Evolutionary conservation across 2,329 filamentous ascomycete genomes (phyloP), one percentile per base, ranked within the genome.

Genomic region (Huntiella omanensis): DNA sequence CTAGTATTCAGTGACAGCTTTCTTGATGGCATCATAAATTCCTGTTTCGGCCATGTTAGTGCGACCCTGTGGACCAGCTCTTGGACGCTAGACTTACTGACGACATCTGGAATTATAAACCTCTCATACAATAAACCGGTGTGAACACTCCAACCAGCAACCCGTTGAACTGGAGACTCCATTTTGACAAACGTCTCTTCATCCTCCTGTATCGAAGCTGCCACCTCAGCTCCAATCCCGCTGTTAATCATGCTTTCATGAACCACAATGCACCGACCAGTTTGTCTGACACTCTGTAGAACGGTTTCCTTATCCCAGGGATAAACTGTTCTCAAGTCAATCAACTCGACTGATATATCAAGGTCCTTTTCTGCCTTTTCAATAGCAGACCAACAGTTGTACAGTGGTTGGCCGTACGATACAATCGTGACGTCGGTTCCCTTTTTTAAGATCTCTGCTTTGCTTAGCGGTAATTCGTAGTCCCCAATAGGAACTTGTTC

Each of bases 211-310:
- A 95, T 83, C 1, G 82, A 82, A 0, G 86, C 84, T 1, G 87
- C 84, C 1, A 95, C 79, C 58, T 94, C 86, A 4, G 87, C 86
- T 2, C 87, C 87, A 12, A 94, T 74, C 11, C 87, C 87, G 5
- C 82, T 82, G 55, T 93, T 94, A 52, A 87, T 71, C 81, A 91
- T 92, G 48, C 84, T 79, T 63, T 95, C 87, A 58, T 95, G 87
- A 5, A 95, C 87, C 1, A 95, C 80, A 46, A 95, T 72, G 35
- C 82, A 85, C 50, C 84, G 66, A 0, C 87, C 86, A 0, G 87
- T 94, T 67, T 91, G 93, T 54, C 73, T 75, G 11, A 93, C 87
- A 52, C 86, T 94, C 45, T 79, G 66, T 50, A 93, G 68, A 1
- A 95, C 73, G 0, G 81, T 82, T 57, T 80, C 69, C 55, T 83